phyloP scores from a whole-genome alignment of 441 rosid genomes.

The Heliophila coronopifolia region DNA sequence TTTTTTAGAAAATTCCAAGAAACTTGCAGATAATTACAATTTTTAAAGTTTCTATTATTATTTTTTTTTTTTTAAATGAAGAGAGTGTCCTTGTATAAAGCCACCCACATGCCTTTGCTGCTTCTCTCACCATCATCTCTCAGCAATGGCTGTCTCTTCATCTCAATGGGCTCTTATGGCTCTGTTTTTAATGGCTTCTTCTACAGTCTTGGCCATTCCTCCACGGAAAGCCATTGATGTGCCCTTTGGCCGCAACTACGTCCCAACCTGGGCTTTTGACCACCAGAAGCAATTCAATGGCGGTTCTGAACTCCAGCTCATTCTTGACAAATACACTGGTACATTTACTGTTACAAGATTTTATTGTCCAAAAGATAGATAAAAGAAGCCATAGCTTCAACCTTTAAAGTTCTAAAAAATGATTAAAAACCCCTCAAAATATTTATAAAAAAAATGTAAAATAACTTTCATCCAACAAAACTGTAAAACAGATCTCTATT shows the following conservation, averaged over 20 bases:
- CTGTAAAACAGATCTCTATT: too few species aligned
- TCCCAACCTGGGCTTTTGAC: constrained; percentile 88
- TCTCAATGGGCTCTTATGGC: constrained; percentile 34
- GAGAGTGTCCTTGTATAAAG: constrained; percentile 22
- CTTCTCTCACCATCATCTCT: constrained; percentile 16
- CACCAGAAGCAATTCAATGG: constrained; percentile 76
- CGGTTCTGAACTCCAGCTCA: constrained; percentile 66
- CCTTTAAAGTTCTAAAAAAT: not conserved
- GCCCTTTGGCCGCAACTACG: constrained; percentile 70
- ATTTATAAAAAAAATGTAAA: too few species aligned
- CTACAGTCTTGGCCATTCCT: constrained; percentile 36
- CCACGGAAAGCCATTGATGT: constrained; percentile 60
- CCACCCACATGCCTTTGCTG: constrained; percentile 4
- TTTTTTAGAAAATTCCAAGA: constrained; percentile 22
- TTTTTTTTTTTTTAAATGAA: too few species aligned
- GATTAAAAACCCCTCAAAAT: not conserved
- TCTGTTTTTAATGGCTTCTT: constrained; percentile 38
- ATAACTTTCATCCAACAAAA: too few species aligned
- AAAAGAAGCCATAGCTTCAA: not conserved
- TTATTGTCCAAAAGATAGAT: not conserved
- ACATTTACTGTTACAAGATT: not conserved
- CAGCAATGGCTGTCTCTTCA: constrained; percentile 18
- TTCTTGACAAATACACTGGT: constrained; percentile 79
- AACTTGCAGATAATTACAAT: not conserved
- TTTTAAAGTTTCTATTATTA: too few species aligned